A percentile compares a stretch with the other conserved stretches of the same genome.
Evolutionary conservation across 2,329 filamentous ascomycete genomes (phyloP).

Genomic region (Epichloe hybrida): DNA sequence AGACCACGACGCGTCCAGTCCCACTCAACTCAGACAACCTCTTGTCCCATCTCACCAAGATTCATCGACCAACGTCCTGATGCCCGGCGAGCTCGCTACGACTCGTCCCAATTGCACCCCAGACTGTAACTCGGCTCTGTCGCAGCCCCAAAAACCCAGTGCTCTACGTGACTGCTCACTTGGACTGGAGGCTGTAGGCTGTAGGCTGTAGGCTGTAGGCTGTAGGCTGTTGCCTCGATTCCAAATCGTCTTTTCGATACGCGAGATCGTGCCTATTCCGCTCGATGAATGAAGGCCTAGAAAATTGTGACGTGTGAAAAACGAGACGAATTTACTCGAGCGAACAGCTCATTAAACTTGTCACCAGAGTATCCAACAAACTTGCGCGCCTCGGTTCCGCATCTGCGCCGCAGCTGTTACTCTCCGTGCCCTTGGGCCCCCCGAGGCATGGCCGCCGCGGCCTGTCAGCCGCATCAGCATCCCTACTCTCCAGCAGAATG

Average conservation of each 20-base stretch:
- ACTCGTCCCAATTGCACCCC: background rate
- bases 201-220: too few species aligned
- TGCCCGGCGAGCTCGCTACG: background rate
- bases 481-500: background rate
- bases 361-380: background rate
- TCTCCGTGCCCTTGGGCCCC: background rate
- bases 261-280: background rate
- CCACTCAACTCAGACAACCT: background rate
- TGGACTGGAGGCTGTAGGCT: background rate
- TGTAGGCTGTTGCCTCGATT: background rate
- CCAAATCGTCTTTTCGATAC: background rate
- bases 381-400: background rate
- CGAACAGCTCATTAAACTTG: background rate
- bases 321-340: background rate
- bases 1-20: background rate
- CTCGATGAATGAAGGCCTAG: background rate
- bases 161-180: background rate
- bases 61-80: background rate
- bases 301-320: background rate
- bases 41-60: background rate
- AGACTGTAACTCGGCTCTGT: background rate
- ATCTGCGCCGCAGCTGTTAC: background rate
- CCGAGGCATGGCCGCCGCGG: constrained; percentile 1
- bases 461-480: background rate
- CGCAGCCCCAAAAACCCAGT: background rate